phyloP scores from a whole-genome alignment of 1,284 basidiomycete species.

The Athelia sp. region DNA sequence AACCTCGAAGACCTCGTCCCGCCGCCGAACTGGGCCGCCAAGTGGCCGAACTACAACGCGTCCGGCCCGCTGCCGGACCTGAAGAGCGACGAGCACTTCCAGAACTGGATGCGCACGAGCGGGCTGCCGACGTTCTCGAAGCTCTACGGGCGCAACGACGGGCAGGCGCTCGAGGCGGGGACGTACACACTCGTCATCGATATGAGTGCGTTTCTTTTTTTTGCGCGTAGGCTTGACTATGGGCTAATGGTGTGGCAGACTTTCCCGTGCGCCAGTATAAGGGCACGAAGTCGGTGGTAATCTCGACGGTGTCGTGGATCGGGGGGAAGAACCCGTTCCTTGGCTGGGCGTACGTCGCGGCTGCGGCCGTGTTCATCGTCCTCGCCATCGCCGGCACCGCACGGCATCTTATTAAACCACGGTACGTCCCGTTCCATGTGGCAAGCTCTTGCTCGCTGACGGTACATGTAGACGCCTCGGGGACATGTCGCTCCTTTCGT shows the following conservation, averaged over 20 bases:
- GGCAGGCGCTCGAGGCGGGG: constrained; percentile 67
- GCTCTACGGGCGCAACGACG: constrained; percentile 89
- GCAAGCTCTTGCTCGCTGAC: constrained; percentile 1
- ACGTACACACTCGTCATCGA: constrained; percentile 75
- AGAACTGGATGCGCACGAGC: constrained; percentile 99
- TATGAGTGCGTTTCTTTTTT: constrained; percentile 61
- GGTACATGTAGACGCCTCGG: constrained; percentile 56
- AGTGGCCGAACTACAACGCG: constrained; percentile 77
- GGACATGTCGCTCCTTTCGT: constrained; percentile 83
- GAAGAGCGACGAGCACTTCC: constrained; percentile 85
- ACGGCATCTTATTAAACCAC: constrained; percentile 89
- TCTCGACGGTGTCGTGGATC: constrained; percentile 97
- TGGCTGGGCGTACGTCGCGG: constrained; percentile 94
- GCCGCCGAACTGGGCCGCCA: constrained; percentile 85
- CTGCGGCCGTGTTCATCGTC: constrained; percentile 82
- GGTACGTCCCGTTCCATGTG: constrained; percentile 47
- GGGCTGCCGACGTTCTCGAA: constrained; percentile 97
- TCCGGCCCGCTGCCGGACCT: constrained; percentile 66
- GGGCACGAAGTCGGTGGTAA: constrained; percentile 95
- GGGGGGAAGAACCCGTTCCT: constrained; percentile 98
- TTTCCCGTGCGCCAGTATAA: constrained; percentile 90
- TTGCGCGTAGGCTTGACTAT: neutral
- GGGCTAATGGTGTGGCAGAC: constrained; percentile 51
- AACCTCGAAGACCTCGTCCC: constrained; percentile 67
- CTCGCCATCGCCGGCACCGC: constrained; percentile 88